A percentile compares a stretch with the other conserved stretches of the same genome.
phyloP scores from a whole-genome alignment of 1,284 basidiomycete species.

The Melampsora americana region DNA sequence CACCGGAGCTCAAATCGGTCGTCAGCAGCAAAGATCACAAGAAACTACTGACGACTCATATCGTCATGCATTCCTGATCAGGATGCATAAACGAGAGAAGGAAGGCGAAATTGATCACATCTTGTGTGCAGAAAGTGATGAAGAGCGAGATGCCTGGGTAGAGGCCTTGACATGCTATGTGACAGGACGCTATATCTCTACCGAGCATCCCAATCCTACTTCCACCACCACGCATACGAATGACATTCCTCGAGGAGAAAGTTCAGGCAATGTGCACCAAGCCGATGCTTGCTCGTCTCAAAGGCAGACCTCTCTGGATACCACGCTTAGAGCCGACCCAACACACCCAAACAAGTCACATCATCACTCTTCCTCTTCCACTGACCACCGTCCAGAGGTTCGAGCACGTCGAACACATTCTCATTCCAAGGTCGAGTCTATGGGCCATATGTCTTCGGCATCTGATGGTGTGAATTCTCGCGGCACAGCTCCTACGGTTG shows the following conservation, averaged over 20 bases:
- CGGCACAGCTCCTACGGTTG: slow-evolving; percentile 4
- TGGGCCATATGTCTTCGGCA: neutral
- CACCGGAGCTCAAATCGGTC: slow-evolving; percentile 79
- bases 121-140: slow-evolving; percentile 89
- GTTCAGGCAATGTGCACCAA: neutral
- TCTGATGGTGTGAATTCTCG: neutral
- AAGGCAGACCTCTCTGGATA: slow-evolving; percentile 32
- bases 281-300: neutral
- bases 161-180: slow-evolving; percentile 77
- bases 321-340: slow-evolving; percentile 9
- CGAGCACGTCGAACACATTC: slow-evolving; percentile 41
- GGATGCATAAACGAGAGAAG: slow-evolving; percentile 73
- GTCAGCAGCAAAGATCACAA: slow-evolving; percentile 59
- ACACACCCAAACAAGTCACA: slow-evolving; percentile 31
- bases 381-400: slow-evolving; percentile 59
- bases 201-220: slow-evolving; percentile 15
- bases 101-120: slow-evolving; percentile 77
- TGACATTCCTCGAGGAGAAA: neutral
- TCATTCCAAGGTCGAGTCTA: slow-evolving; percentile 1
- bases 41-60: slow-evolving; percentile 77
- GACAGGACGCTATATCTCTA: slow-evolving; percentile 50
- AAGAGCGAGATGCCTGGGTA: slow-evolving; percentile 89
- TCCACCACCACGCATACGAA: neutral
- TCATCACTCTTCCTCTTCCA: slow-evolving; percentile 62
- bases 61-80: slow-evolving; percentile 89